A percentile compares a stretch with the other conserved stretches of the same genome.
Evolutionary conservation across 345 rosid genomes (phyloP).

Genomic region (Dimocarpus longan): DNA sequence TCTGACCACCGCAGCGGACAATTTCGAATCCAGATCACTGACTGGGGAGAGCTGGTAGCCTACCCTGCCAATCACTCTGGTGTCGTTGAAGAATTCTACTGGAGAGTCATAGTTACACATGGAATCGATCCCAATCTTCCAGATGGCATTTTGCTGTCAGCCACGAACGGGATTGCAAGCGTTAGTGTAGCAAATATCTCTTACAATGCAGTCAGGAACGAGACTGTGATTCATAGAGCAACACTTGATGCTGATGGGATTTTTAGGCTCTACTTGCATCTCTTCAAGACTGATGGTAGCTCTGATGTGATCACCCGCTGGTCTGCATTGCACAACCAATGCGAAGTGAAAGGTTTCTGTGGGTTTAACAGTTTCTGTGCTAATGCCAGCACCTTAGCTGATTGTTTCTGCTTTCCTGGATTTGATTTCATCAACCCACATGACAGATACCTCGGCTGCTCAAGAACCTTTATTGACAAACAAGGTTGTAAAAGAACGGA

Average conservation of each 20-base stretch:
- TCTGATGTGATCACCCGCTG: background rate
- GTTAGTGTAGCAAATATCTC: too few relatives aligned
- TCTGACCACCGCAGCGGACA: background rate
- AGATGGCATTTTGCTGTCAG: too few relatives aligned
- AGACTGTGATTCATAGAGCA: too few relatives aligned
- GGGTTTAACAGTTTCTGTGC: constrained; percentile 2
- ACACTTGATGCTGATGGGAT: too few relatives aligned
- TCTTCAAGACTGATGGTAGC: too few relatives aligned
- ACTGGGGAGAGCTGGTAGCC: background rate
- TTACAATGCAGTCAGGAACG: too few relatives aligned
- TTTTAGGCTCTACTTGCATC: too few relatives aligned
- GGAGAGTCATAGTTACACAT: too few relatives aligned
- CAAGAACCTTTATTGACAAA: background rate
- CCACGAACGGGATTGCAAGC: too few relatives aligned
- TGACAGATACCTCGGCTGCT: constrained; percentile 5
- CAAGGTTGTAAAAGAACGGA: constrained; percentile 13
- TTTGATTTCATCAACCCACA: constrained; percentile 7
- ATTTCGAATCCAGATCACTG: background rate
- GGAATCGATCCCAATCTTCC: too few relatives aligned
- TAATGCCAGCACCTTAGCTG: background rate
- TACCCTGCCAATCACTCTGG: background rate
- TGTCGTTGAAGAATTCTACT: too few relatives aligned
- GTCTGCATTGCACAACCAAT: background rate
- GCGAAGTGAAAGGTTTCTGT: constrained; percentile 23
- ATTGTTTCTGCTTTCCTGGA: constrained; percentile 25